Evolutionary conservation across 2,329 filamentous ascomycete genomes (phyloP), one percentile per base, ranked within the genome.

Genomic region (Leptosphaerulina australis): DNA sequence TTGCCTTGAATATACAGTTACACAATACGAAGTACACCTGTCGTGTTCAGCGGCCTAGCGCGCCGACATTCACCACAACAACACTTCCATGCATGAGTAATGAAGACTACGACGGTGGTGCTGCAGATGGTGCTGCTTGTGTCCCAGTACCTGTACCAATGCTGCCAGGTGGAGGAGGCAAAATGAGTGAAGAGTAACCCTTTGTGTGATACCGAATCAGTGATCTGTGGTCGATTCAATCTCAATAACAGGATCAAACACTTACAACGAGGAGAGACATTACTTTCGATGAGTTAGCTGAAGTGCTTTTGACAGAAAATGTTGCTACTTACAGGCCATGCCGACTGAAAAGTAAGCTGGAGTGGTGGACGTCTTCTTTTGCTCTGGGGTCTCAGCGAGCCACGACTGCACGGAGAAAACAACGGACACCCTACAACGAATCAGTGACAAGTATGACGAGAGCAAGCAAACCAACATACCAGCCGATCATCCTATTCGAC

Each of bases 371-470:
- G 76, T 86, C 71, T 84, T 86, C 74, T 79, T 82, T 49, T 83
- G 73, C 51, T 87, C 85, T 63, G 85, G 81, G 64, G 86, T 87
- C 80, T 91, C 88, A 58, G 86, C 85, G 37, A 91, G 81, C 88
- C 88, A 93, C 71, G 79, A 85, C 77, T 92, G 87, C 45, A 91
- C 73, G 59, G 87, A 83, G 72, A 90, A 87, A 53, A 91, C 81
- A 25, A 92, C 84, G 30, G 88, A 83, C 9, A 85, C 84, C 88
- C 85, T 88, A 60, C 41, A 43, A 30, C 56, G 46, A 45, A 51
- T 60, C 46, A 64, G 58, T 41, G 51, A 18, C 36, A 18, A 22
- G 29, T 18, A 46, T 45, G 26, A 49, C 53, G 50, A 47, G 44
- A 47, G 44, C 44, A 41, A 22, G 31, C 34, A 38, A 44, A 38